Evolutionary conservation across 2,329 filamentous ascomycete species (phyloP).

Genomic region (Pyrenophora tritici-repentis): DNA sequence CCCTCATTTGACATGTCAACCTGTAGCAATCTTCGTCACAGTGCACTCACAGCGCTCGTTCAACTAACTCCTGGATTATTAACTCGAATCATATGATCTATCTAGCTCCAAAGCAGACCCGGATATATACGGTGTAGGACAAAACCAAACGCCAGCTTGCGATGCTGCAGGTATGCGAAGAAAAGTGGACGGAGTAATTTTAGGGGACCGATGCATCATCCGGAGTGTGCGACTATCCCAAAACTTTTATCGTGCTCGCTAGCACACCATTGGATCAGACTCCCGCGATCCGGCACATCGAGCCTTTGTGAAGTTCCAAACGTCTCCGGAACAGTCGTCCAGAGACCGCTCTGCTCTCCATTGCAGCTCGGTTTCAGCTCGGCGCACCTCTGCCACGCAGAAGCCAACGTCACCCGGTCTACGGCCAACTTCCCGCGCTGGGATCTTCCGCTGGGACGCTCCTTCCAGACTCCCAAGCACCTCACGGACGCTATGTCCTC

Average conservation of each 20-base stretch:
- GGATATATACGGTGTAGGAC: too few relatives aligned
- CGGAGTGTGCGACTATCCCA: background rate
- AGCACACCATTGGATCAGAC: conserved; percentile 17
- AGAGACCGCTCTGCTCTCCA: conserved; percentile 48
- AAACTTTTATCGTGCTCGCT: conserved; percentile 2
- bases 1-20: too few relatives aligned
- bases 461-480: conserved; percentile 48
- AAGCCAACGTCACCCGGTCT: conserved; percentile 51
- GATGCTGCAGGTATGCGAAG: too few relatives aligned
- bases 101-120: too few relatives aligned
- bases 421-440: conserved; percentile 44
- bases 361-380: conserved; percentile 47
- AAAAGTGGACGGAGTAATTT: background rate
- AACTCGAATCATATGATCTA: too few relatives aligned
- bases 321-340: conserved; percentile 45
- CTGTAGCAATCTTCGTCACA: too few relatives aligned
- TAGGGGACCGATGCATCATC: background rate
- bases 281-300: conserved; percentile 22
- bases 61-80: too few relatives aligned
- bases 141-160: too few relatives aligned
- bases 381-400: conserved; percentile 47
- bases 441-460: conserved; percentile 43
- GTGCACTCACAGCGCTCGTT: too few relatives aligned
- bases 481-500: conserved; percentile 51
- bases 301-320: conserved; percentile 47